A percentile compares a stretch with the other conserved stretches of the same genome.
Conservation (phyloP, 2,329 filamentous ascomycete genomes). For the Lecanosticta acicola region DNA sequence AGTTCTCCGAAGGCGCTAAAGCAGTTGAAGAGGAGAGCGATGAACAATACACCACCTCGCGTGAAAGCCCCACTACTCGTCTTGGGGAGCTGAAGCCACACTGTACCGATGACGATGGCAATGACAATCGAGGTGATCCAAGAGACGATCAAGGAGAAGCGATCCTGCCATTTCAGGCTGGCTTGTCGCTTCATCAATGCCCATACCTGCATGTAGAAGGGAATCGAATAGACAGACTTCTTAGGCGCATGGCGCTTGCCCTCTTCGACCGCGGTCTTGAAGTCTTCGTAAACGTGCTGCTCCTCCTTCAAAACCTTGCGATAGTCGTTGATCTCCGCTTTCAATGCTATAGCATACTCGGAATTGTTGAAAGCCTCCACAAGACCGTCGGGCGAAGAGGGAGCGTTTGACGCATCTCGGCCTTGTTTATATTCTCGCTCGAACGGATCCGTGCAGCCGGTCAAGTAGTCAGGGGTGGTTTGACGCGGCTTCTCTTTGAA, state of each 20-base stretch:
- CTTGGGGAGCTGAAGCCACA: conserved; percentile 65
- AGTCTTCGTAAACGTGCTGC: conserved; percentile 66
- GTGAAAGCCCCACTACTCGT: conserved; percentile 67
- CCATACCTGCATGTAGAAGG: conserved; percentile 78
- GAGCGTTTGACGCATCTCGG: conserved; percentile 59
- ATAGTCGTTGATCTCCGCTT: conserved; percentile 64
- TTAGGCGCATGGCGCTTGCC: conserved; percentile 69
- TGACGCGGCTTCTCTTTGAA: conserved; percentile 70
- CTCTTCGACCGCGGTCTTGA: conserved; percentile 67
- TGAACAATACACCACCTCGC: conserved; percentile 75
- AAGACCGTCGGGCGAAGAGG: conserved; percentile 61
- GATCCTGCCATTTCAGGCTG: conserved; percentile 79
- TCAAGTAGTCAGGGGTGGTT: conserved; percentile 76
- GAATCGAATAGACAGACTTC: conserved; percentile 74
- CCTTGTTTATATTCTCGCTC: conserved; percentile 71
- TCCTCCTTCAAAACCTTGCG: conserved; percentile 59
- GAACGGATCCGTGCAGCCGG: conserved; percentile 76
- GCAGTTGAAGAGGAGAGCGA: conserved; percentile 76
- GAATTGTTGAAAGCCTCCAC: conserved; percentile 66
- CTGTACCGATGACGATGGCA: conserved; percentile 71
- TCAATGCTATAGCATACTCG: conserved; percentile 50
- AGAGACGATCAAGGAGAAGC: conserved; percentile 66
- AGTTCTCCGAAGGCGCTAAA: conserved; percentile 80
- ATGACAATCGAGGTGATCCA: conserved; percentile 68
- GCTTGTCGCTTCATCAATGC: conserved; percentile 80